Percentiles rank a stretch among this genome's conserved stretches.
Conservation (phyloP, 2,329 filamentous ascomycete genomes). For the Apiospora rasikravindrae region DNA sequence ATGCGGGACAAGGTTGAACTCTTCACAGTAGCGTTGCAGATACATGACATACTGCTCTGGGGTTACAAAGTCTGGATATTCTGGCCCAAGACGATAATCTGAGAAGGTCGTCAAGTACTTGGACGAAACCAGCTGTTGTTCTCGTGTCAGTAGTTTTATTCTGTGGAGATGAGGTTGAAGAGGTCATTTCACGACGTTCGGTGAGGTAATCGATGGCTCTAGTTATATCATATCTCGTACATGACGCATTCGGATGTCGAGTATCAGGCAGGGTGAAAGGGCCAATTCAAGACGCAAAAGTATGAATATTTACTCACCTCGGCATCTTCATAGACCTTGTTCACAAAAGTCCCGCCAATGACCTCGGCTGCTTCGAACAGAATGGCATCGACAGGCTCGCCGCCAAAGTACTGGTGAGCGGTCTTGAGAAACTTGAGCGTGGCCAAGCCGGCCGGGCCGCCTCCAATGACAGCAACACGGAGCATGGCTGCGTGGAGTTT, state of each 20-base stretch:
- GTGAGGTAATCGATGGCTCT: too few species aligned
- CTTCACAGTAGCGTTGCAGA: constrained; percentile 45
- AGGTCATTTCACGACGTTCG: too few species aligned
- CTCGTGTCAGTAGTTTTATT: not conserved
- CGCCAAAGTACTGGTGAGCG: constrained; percentile 37
- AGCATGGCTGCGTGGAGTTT: not conserved
- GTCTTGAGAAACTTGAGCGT: constrained; percentile 45
- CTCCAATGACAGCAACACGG: constrained; percentile 44
- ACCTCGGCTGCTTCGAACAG: constrained; percentile 48
- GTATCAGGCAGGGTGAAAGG: too few species aligned
- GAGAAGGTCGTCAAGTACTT: constrained; percentile 53
- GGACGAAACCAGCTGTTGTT: constrained; percentile 45
- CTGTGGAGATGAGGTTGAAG: not conserved
- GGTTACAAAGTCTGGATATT: constrained; percentile 51
- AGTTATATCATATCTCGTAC: too few species aligned
- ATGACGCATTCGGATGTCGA: too few species aligned
- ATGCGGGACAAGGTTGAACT: constrained; percentile 44
- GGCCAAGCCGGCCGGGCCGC: constrained; percentile 43
- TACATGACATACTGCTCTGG: constrained; percentile 48
- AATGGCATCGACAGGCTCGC: constrained; percentile 44
- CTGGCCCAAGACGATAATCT: constrained; percentile 44
- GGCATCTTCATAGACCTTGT: constrained; percentile 50
- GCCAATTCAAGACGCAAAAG: not conserved
- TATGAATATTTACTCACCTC: constrained; percentile 36
- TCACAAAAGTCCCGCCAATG: constrained; percentile 49